Evolutionary conservation across 129 eudicot species (phyloP), one percentile per base, ranked within the genome.

Genomic region (Flaveria linearis): DNA sequence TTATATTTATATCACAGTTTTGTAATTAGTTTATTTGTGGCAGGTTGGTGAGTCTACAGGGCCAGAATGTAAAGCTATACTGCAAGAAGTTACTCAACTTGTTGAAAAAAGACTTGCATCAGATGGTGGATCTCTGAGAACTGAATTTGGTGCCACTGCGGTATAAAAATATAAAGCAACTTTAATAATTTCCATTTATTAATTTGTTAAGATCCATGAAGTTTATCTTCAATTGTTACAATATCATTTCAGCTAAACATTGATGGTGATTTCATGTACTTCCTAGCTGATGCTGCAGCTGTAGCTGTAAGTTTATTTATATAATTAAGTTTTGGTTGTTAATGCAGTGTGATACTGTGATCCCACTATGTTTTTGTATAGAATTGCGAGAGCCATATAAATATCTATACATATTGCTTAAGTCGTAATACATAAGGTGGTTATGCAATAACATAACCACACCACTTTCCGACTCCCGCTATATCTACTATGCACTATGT

Each of bases 41-140:
- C 89, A 95, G 99, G 74, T 95, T 46, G 97, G 97, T 68, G 89
- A 76, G 80, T 95, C 99, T 72, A 88, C 96, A 17, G 99, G 97
- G 68, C 89, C 99, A 43, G 94, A 95, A 82, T 95, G 99, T 82
- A 95, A 95, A 89, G 87, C 97, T 71, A 88, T 86, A 16, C 65
- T 95, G 77, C 99, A 91, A 84, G 97, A 95, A 85, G 87, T 89
- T 85, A 95, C 93, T 16, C 76, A 76, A 67, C 94, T 89, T 80
- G 96, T 91, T 81, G 99, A 95, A 67, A 68, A 82, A 33, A 78
- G 84, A 68, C 92, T 95, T 60, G 75, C 68, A 56, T 73, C 92
- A 68, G 81, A 95, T 55, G 78, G 80, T 20, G 83, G 80, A 79
- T 87, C 81, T 36, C 45, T 95, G 17, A 95, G 88, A 81, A 52